Base-by-base conservation (phyloP, 805 yeast genomes). In the Candida coleopterorum region DNA sequence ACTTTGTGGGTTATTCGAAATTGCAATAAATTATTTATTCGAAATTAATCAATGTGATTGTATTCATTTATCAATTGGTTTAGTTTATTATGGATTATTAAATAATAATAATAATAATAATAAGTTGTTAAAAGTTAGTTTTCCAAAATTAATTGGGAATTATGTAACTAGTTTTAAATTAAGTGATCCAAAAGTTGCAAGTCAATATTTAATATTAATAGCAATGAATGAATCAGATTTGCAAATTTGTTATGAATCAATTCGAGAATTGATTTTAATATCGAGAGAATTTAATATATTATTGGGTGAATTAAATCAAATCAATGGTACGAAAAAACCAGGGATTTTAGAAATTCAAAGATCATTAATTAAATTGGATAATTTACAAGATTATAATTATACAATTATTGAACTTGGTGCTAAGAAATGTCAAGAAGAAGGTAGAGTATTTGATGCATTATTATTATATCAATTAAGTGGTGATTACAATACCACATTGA, bases 131-230 rank as follows among this genome's bases (percentile, higher is more conserved):
- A n/a, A n/a, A 9, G 26, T 9, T 24, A n/a, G 14, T 11, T 7
- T 25, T n/a, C 15, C 11, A 25, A 70, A 85, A 39, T 56, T 87
- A 35, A 49, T 93, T 33, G 95, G 94, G 1, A 76, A 80, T 15
- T 90, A 86, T 59, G 84, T 93, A 9, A 74, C 88, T 43, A 76
- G 81, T 12, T 90, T 93, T 68, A 81, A 88, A 49, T 75, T 77
- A 40, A 76, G 90, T 26, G 95, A 88, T 60, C 95, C 97, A 17
- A 76, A 81, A 49, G 85, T 83, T 39, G 97, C 97, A 0, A 84
- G 85, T n/a, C 96, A 90, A 55, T 93, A 93, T 53, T 61, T 90
- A 35, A 70, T 84, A 18, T 64, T 85, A 47, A 79, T 88, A 18
- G 80, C 85, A 32, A 49, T 87, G 47, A 52, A 64, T 4, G 52